Evolutionary conservation across 2,329 filamentous ascomycete genomes (phyloP), one percentile per base, ranked within the genome.

Genomic region (Penicillium italicum): DNA sequence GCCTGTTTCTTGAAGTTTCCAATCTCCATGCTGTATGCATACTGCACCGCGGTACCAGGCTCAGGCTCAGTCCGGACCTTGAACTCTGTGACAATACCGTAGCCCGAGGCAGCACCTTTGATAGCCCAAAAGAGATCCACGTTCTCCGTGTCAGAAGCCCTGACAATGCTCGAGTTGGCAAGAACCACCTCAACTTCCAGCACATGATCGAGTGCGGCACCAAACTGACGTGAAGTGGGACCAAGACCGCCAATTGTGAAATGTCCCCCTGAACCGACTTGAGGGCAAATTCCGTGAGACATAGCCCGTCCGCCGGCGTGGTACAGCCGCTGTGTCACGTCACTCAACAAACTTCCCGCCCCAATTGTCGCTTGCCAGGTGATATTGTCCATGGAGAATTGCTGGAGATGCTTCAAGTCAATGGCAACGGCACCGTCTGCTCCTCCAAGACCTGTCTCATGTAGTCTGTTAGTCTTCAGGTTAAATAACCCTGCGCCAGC

Each of bases 11-110:
- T 45, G 18, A 2, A n/a, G 2, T 12, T 77, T 10, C 76, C 77
- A 6, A 83, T 74, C 16, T 74, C 75, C 53, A 86, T 71, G 14
- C 75, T 77, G 69, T 81, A 87, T 3, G 79, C 79, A 68, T 85
- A 87, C 56, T 85, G 77, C 5, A 88, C 77, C 3, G 83, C 75
- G 38, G 7, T 74, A 71, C 28, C 43, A 24, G 43, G 30, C 14
- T 69, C 71, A 0, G 69, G 62, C 42, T 74, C 63, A 0, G 73
- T 76, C 34, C 69, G 68, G 26, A 75, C 61, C 10, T 66, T 68
- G 53, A 75, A 75, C 45, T 72, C 69, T 1, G 73, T 75, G 5
- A 75, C 68, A n/a, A 75, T 67, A 10, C 71, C 73, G 57, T 74
- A 74, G 22, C 67, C 66, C 7, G 71, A 66, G 1, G 64, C 71